Conservation (phyloP, 176 grass and related monocot genomes). For the Saccharum spontaneum region DNA sequence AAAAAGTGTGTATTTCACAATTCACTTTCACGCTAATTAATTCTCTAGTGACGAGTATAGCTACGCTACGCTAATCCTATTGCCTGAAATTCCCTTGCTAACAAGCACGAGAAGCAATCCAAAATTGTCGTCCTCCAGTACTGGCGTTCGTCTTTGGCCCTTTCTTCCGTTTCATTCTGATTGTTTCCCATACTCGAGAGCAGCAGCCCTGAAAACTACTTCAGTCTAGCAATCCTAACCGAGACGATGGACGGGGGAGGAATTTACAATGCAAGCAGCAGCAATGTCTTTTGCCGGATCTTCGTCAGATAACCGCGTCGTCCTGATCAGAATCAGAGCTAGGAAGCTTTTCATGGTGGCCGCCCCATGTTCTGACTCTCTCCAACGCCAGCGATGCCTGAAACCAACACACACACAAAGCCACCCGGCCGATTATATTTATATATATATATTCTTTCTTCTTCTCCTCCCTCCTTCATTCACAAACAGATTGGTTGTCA, state of each 20-base stretch:
- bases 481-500: not conserved
- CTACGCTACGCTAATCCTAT: not conserved
- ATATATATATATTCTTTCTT: not conserved
- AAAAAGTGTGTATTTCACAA: not conserved
- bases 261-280: not conserved
- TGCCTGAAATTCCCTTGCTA: not conserved
- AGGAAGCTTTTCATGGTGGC: slow-evolving; percentile 53
- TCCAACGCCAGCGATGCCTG: slow-evolving; percentile 62
- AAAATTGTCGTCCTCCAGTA: not conserved
- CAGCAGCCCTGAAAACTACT: too few species aligned
- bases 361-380: slow-evolving; percentile 69
- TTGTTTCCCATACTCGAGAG: too few species aligned
- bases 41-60: not conserved
- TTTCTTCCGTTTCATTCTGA: not conserved
- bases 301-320: not conserved
- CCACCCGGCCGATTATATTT: too few species aligned
- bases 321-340: not conserved
- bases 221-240: not conserved
- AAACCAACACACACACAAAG: not conserved
- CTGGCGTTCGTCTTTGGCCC: too few species aligned
- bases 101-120: not conserved
- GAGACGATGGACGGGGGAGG: not conserved
- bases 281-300: not conserved
- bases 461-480: too few species aligned
- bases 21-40: not conserved